These are phyloP conservation scores for Tremella fuciformis DNA, from an alignment of 768 basidiomycete species.

Conservation along the genomic window DNA sequence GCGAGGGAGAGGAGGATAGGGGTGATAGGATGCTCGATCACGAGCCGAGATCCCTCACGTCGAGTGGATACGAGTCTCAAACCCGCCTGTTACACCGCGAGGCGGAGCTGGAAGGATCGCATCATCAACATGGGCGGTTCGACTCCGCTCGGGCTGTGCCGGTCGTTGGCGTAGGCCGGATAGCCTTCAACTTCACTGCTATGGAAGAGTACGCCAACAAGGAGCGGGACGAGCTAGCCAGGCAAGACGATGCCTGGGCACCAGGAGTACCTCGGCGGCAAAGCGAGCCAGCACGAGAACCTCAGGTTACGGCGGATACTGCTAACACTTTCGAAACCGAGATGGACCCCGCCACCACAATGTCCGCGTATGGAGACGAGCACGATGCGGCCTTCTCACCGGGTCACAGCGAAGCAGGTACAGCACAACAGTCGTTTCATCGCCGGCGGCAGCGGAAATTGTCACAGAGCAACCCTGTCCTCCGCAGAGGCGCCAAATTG, in stretches of 20 bases:
- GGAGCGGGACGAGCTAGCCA: slow-evolving; percentile 24
- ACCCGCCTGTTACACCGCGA: slow-evolving; percentile 20
- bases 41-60: neutral
- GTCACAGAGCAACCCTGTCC: slow-evolving; percentile 68
- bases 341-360: slow-evolving; percentile 27
- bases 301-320: slow-evolving; percentile 1
- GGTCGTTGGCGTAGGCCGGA: slow-evolving; percentile 18
- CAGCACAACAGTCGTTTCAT: slow-evolving; percentile 27
- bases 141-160: slow-evolving; percentile 2
- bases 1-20: slow-evolving; percentile 16
- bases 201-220: slow-evolving; percentile 48
- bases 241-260: neutral
- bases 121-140: slow-evolving; percentile 5
- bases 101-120: slow-evolving; percentile 7
- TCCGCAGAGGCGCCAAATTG: slow-evolving; percentile 67
- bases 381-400: slow-evolving; percentile 21
- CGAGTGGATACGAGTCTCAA: slow-evolving; percentile 33
- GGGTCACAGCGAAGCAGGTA: slow-evolving; percentile 19
- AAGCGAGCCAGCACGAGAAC: slow-evolving; percentile 8
- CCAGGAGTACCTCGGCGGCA: neutral
- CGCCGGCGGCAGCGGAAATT: slow-evolving; percentile 76
- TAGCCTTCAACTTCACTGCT: slow-evolving; percentile 39
- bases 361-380: slow-evolving; percentile 36
- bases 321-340: slow-evolving; percentile 15
- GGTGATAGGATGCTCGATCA: slow-evolving; percentile 17